phyloP scores from a whole-genome alignment of 2,329 filamentous ascomycete genomes.

The Clarireedia paspali region DNA sequence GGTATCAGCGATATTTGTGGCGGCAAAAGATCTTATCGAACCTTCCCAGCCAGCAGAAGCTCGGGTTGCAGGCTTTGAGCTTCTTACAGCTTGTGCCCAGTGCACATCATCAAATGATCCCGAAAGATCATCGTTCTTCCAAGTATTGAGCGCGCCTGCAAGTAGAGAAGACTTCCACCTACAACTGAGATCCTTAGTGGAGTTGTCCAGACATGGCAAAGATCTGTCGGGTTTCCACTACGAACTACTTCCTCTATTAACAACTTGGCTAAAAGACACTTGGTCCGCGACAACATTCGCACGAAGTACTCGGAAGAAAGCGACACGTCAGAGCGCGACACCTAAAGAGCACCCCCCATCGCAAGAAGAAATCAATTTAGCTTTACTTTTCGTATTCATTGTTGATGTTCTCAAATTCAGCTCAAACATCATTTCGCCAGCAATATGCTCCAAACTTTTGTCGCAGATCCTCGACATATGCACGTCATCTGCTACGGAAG shows the following conservation, averaged over 20 bases:
- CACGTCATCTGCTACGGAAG: conserved; percentile 54
- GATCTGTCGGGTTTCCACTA: conserved; percentile 61
- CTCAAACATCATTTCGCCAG: conserved; percentile 58
- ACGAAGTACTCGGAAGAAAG: conserved; percentile 47
- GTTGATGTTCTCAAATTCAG: conserved; percentile 69
- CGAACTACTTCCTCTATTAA: conserved; percentile 55
- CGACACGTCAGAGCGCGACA: conserved; percentile 32
- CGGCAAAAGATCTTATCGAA: conserved; percentile 57
- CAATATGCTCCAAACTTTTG: conserved; percentile 53
- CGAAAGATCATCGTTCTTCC: conserved; percentile 59
- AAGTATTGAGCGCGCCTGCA: conserved; percentile 48
- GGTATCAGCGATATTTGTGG: conserved; percentile 49
- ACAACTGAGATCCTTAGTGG: conserved; percentile 55
- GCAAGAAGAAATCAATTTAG: conserved; percentile 54
- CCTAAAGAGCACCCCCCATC: conserved; percentile 33
- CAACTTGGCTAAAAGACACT: conserved; percentile 48
- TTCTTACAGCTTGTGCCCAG: conserved; percentile 58
- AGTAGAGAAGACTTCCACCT: conserved; percentile 57
- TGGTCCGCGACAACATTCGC: conserved; percentile 47
- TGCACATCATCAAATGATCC: conserved; percentile 56
- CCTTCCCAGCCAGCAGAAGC: conserved; percentile 44
- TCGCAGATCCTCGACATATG: conserved; percentile 58
- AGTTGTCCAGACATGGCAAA: conserved; percentile 54
- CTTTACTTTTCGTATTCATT: conserved; percentile 56
- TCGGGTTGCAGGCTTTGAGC: conserved; percentile 55